Conservation (phyloP, 169 alveolate genomes). For the Plasmodium coatneyi region DNA sequence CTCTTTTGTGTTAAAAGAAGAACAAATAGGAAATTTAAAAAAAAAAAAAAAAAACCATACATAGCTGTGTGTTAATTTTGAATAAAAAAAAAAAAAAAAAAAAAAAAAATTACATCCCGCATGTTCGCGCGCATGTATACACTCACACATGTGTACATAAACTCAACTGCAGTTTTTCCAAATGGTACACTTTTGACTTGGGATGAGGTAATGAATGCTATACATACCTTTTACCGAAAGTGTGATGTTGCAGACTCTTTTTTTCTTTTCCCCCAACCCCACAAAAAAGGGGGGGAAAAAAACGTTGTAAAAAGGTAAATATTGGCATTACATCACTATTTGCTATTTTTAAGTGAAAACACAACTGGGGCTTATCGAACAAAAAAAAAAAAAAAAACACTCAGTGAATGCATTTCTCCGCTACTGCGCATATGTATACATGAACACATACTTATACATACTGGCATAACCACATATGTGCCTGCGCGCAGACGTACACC, state of each 20-base stretch:
- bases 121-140: neutral
- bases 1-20: neutral
- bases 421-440: neutral
- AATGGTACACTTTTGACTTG: neutral
- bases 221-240: neutral
- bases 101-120: neutral
- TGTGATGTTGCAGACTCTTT: neutral
- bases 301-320: neutral
- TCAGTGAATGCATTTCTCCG: neutral
- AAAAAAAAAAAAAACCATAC: neutral
- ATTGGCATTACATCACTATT: neutral
- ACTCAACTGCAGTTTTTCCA: neutral
- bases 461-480: neutral
- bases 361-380: neutral
- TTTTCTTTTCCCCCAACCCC: neutral
- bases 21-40: no score
- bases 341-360: neutral
- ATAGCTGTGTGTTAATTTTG: neutral
- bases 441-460: conserved; percentile 1
- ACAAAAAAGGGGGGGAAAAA: neutral
- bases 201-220: neutral
- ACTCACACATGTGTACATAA: neutral
- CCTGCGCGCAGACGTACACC: neutral
- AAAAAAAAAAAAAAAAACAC: neutral
- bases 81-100: neutral